Conservation (phyloP, 2,329 filamentous ascomycete genomes). For the Xylaria hypoxylon region DNA sequence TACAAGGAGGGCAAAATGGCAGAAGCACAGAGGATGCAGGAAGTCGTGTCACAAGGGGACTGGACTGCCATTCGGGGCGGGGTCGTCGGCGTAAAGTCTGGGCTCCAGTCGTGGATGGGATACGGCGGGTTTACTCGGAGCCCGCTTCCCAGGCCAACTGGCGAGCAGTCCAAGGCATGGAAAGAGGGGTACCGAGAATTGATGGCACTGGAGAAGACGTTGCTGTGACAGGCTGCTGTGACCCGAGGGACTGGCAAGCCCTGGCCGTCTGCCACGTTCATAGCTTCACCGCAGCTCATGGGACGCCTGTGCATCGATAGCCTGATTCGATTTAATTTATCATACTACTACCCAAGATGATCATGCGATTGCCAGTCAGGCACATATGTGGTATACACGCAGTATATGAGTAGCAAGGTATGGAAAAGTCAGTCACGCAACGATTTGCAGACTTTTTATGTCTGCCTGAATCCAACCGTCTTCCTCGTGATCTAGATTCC, state of each 20-base stretch:
- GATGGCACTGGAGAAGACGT: slow-evolving; percentile 62
- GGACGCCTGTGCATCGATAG: slow-evolving; percentile 5
- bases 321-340: neutral
- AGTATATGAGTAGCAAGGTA: neutral
- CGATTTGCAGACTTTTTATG: neutral
- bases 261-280: slow-evolving; percentile 27
- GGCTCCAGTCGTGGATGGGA: slow-evolving; percentile 72
- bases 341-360: neutral
- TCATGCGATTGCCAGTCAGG: slow-evolving; percentile 21
- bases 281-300: slow-evolving; percentile 5
- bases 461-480: neutral
- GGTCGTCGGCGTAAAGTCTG: slow-evolving; percentile 77
- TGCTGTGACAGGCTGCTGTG: slow-evolving; percentile 50
- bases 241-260: slow-evolving; percentile 34
- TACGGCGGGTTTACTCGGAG: slow-evolving; percentile 70
- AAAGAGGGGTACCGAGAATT: slow-evolving; percentile 68
- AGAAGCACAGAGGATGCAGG: slow-evolving; percentile 74
- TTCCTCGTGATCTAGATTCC: neutral
- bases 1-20: slow-evolving; percentile 67
- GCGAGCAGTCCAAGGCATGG: slow-evolving; percentile 62
- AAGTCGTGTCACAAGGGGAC: slow-evolving; percentile 74
- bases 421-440: slow-evolving; percentile 4
- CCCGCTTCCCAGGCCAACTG: slow-evolving; percentile 63
- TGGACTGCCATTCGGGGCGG: slow-evolving; percentile 79
- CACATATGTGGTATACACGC: slow-evolving; percentile 11